Conservation (phyloP, 768 basidiomycete genomes). For the Naganishia randhawae region DNA sequence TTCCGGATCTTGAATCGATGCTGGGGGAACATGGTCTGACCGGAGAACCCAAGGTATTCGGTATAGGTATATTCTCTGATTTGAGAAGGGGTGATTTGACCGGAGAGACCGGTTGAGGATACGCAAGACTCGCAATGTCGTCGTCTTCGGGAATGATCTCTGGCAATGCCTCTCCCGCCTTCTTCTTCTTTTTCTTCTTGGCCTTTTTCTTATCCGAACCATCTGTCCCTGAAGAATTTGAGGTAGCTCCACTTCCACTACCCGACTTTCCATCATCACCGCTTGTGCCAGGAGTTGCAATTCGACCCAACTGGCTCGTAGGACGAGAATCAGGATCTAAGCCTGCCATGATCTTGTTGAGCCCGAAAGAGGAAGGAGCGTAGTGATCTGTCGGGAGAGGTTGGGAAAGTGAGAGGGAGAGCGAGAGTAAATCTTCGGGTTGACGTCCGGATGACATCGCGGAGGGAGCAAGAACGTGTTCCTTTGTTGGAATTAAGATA, state of each 20-base stretch:
- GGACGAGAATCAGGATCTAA: background rate
- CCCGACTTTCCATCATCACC: constrained; percentile 16
- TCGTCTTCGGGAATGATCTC: constrained; percentile 10
- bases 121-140: background rate
- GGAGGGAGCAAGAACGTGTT: background rate
- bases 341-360: background rate
- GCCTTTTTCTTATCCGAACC: background rate
- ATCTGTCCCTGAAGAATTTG: background rate
- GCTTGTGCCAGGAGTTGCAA: constrained; percentile 9
- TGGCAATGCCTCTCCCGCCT: constrained; percentile 3
- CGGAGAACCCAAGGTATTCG: background rate
- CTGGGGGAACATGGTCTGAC: background rate
- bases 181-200: constrained; percentile 20
- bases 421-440: constrained; percentile 1
- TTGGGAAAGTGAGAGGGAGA: constrained; percentile 3
- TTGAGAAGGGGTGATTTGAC: background rate
- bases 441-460: background rate
- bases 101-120: constrained; percentile 2
- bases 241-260: background rate
- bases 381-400: constrained; percentile 13
- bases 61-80: background rate
- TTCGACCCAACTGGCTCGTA: background rate
- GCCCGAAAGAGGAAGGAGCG: background rate
- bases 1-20: background rate
- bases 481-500: background rate